Evolutionary conservation across 176 grass and related monocot genomes (phyloP).

Genomic region (Elymus sibiricus): DNA sequence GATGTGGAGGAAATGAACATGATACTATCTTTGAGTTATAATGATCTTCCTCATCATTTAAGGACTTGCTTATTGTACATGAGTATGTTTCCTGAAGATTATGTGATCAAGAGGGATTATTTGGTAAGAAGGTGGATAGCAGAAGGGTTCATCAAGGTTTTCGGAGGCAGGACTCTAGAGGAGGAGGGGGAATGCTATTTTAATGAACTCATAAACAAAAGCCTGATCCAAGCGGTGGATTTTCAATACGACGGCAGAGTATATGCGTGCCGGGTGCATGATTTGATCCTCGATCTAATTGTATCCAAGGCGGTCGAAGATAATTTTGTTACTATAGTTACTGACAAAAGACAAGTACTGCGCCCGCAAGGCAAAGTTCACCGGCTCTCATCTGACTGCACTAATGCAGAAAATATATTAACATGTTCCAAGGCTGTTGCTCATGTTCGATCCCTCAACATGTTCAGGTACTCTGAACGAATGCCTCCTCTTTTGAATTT

Average conservation of each 20-base stretch:
- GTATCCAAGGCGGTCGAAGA: slow-evolving; percentile 31
- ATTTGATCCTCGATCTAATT: slow-evolving; percentile 52
- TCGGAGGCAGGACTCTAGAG: slow-evolving; percentile 7
- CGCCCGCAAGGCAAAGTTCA: slow-evolving; percentile 9
- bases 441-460: slow-evolving; percentile 42
- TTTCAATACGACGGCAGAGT: slow-evolving; percentile 25
- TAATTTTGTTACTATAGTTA: slow-evolving; percentile 31
- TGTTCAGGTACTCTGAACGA: slow-evolving; percentile 24
- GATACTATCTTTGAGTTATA: slow-evolving; percentile 52
- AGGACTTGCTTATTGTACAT: slow-evolving; percentile 53
- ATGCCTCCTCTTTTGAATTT: slow-evolving; percentile 32
- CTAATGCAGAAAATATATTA: background rate
- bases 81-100: slow-evolving; percentile 57
- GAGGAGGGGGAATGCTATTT: slow-evolving; percentile 58
- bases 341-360: background rate
- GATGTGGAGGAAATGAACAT: slow-evolving; percentile 41
- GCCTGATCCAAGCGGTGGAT: slow-evolving; percentile 36
- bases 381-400: slow-evolving; percentile 28
- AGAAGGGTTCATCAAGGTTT: slow-evolving; percentile 39
- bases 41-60: slow-evolving; percentile 39
- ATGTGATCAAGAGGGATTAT: slow-evolving; percentile 29
- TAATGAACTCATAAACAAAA: slow-evolving; percentile 67
- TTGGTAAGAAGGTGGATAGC: slow-evolving; percentile 54
- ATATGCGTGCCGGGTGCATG: slow-evolving; percentile 32
- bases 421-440: slow-evolving; percentile 2